A percentile compares a stretch with the other conserved stretches of the same genome.
Evolutionary conservation across 805 yeast species (phyloP).

Genomic region (Cyberlindnera xishuangbannaensis): DNA sequence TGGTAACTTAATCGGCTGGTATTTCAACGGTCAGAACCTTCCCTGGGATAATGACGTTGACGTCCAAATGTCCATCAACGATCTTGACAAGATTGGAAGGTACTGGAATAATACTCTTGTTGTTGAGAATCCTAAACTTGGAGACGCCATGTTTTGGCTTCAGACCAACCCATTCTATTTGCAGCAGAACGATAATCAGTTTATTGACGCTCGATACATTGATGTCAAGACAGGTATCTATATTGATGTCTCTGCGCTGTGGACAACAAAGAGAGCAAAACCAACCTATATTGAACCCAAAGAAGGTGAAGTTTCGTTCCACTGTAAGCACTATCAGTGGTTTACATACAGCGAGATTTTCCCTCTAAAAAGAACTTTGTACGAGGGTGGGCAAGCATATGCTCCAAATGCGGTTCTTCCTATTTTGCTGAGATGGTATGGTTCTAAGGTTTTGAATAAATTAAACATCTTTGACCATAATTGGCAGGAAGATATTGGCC

Average conservation of each 20-base stretch:
- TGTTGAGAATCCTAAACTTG: constrained; percentile 33
- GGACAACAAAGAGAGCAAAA: constrained; percentile 15
- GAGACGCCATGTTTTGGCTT: constrained; percentile 31
- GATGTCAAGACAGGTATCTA: constrained; percentile 44
- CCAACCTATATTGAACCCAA: constrained; percentile 9
- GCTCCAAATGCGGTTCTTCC: constrained; percentile 35
- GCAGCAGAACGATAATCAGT: constrained; percentile 38
- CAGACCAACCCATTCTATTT: constrained; percentile 29
- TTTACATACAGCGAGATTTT: constrained; percentile 30
- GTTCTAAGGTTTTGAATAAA: constrained; percentile 22
- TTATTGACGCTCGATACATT: constrained; percentile 38
- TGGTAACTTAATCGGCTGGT: constrained; percentile 59
- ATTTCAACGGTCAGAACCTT: constrained; percentile 50
- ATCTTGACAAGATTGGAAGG: constrained; percentile 38
- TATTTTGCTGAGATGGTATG: constrained; percentile 34
- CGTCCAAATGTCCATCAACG: constrained; percentile 50
- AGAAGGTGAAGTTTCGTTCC: constrained; percentile 18
- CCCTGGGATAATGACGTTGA: constrained; percentile 63
- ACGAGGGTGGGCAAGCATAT: constrained; percentile 43
- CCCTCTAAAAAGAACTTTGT: constrained; percentile 37
- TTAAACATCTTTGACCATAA: constrained; percentile 17
- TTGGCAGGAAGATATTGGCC: constrained; percentile 38
- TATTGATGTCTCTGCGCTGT: constrained; percentile 42
- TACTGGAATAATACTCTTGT: constrained; percentile 45
- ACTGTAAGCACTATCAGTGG: constrained; percentile 27